These are phyloP conservation scores for Medicago lupulina DNA, from an alignment of 306 rosid species.

Conservation along the genomic window DNA sequence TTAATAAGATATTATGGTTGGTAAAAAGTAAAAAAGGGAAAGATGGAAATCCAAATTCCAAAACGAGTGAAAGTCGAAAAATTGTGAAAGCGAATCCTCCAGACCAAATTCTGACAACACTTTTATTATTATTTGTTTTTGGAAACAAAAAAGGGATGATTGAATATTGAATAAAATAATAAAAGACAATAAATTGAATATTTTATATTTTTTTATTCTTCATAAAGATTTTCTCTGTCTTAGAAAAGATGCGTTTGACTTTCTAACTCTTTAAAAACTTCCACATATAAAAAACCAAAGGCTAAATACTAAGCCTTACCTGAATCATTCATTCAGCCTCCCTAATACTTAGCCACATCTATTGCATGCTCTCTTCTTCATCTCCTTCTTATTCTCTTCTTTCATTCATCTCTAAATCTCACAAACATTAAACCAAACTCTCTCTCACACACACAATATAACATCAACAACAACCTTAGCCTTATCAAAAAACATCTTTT, in stretches of 20 bases:
- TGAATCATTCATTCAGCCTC: conserved; percentile 36
- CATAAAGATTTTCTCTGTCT: conserved; percentile 38
- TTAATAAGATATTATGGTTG: not conserved
- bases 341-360: conserved; percentile 49
- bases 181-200: not conserved
- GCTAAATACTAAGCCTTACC: conserved; percentile 42
- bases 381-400: conserved; percentile 37
- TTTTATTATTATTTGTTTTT: not conserved
- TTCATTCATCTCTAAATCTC: not conserved
- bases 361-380: conserved; percentile 63
- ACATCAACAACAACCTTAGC: not conserved
- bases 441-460: not conserved
- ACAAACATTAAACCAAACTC: conserved; percentile 5
- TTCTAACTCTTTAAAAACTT: conserved; percentile 40
- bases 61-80: conserved; percentile 38
- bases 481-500: not conserved
- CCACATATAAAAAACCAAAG: conserved; percentile 40
- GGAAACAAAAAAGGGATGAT: conserved; percentile 11
- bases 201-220: not conserved
- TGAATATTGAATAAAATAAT: not conserved
- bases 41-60: conserved; percentile 7
- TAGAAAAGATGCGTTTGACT: conserved; percentile 62
- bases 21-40: conserved; percentile 20
- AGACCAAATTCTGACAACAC: conserved; percentile 58
- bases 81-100: conserved; percentile 43